phyloP scores from a whole-genome alignment of 257 asterid species.

The Leptodermis oblonga region DNA sequence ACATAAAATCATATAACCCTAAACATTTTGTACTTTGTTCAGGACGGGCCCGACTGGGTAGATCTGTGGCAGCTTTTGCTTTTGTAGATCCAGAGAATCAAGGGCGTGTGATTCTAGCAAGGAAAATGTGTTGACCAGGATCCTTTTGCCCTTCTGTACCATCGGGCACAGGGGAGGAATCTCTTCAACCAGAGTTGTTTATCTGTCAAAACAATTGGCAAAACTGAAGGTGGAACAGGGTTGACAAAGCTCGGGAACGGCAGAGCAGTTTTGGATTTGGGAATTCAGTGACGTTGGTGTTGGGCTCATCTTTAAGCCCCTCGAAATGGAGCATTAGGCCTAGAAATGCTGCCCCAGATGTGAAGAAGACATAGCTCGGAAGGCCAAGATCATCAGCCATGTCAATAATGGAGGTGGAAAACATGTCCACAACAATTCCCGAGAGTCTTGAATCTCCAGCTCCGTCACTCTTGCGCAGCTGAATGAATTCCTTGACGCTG shows the following conservation, averaged over 20 bases:
- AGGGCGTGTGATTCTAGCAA: constrained; percentile 49
- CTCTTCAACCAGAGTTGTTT: constrained; percentile 40
- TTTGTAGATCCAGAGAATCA: constrained; percentile 21
- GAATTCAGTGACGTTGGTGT: constrained; percentile 33
- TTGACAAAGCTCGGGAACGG: constrained; percentile 37
- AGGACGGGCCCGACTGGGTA: constrained; percentile 56
- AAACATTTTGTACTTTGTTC: constrained; percentile 22
- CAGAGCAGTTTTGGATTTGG: constrained; percentile 21
- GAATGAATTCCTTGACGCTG: constrained; percentile 36
- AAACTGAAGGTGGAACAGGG: constrained; percentile 36
- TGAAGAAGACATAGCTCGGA: constrained; percentile 48
- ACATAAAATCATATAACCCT: no score
- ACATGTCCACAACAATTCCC: constrained; percentile 58
- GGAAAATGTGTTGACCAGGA: constrained; percentile 47
- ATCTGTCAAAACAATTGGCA: constrained; percentile 42
- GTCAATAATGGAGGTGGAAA: constrained; percentile 51
- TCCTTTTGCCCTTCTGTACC: constrained; percentile 50
- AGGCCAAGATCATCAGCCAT: constrained; percentile 42
- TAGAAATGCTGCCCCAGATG: constrained; percentile 60
- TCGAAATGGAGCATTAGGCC: constrained; percentile 57
- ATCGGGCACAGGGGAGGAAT: constrained; percentile 50
- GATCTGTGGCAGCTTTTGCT: constrained; percentile 27
- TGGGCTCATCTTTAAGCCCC: constrained; percentile 44
- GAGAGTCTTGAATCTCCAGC: not conserved
- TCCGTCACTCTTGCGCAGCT: constrained; percentile 8